Base-by-base conservation (phyloP, 208 protist species). In the Plasmodiophora brassicae region DNA sequence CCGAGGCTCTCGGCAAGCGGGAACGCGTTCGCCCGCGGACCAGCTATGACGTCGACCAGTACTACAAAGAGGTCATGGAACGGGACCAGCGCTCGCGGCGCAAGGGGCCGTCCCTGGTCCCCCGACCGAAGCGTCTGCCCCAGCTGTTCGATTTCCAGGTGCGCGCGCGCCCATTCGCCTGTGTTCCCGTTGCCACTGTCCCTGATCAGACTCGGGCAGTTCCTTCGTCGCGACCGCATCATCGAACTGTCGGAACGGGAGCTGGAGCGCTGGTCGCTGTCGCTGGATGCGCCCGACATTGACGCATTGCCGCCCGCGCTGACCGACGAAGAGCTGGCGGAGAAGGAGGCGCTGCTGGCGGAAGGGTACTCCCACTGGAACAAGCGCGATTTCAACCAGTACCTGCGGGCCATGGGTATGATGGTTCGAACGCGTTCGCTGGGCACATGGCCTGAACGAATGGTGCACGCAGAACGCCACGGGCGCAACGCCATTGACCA, bases 101-200 rank as follows among this genome's bases (percentile, higher is more conserved):
- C 94, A 95, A 89, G 41, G 20, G 65, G 5, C 10, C 5, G 20
- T n/a, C 14, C 32, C 41, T 38, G 20, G 65, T 78, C 41, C 65
- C 65, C 41, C 5, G 65, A 38, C 65, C 65, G 65, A 78, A 78
- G 65, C 65, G 65, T 5, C 41, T 78, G 41, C 65, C 65, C 5
- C 65, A 78, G n/a, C 65, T 78, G 14, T 78, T 78, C n/a, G 65
- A 78, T 32, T 78, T 78, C n/a, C 65, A 78, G 5, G 65, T 78
- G 41, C 32, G 65, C n/a, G 32, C 5, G 20, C 41, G 14, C n/a
- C n/a, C n/a, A n/a, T n/a, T n/a, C n/a, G n/a, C n/a, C n/a, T n/a
- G n/a, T n/a, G n/a, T n/a, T n/a, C n/a, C n/a, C n/a, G n/a, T n/a
- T n/a, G n/a, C n/a, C n/a, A n/a, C n/a, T n/a, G n/a, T n/a, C n/a